Evolutionary conservation across 345 rosid genomes (phyloP), one percentile per base, ranked within the genome.

Genomic region (Gossypium longicalyx): DNA sequence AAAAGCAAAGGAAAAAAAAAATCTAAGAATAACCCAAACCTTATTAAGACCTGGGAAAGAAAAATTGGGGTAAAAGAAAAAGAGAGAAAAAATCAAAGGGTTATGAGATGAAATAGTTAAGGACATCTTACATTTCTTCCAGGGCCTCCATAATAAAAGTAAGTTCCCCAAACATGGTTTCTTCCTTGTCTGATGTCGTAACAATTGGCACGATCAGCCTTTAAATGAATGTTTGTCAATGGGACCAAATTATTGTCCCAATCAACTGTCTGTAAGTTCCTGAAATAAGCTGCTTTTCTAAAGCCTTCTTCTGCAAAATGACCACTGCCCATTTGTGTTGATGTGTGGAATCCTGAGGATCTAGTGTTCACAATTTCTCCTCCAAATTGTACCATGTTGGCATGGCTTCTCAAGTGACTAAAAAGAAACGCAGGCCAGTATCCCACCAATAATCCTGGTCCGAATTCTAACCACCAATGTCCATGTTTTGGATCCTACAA

Each of bases 271-370:
- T 93, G 97, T 68, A 93, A 65, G 74, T 93, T 95, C 58, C 99
- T 79, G 68, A 95, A 93, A 77, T 95, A 95, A 0, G 99, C 89
- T 38, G 99, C 92, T 81, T 82, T 93, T 60, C 83, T 85, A 72
- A 93, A 95, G 12, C 99, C 99, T 86, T 91, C 98, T 34, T 82
- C 87, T 0, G 96, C 92, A 58, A 93, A 95, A 83, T 87, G 98
- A 4, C 99, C 99, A 67, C 99, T 95, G 4, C 99, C 99, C 99
- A 95, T 95, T 66, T 95, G 93, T 0, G 99, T 95, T 9, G 89
- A 78, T 2, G 99, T 93, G 90, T 95, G 99, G 53, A 75, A 90
- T 6, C 92, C 97, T 17, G 90, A 85, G 13, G 97, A 84, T 77
- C 91, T 79, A 12, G 89, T 80, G 83, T 95, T 95, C 17, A 95